A percentile compares a stretch with the other conserved stretches of the same genome.
phyloP scores from a whole-genome alignment of 73 alveolate species.

The Paramecium sonneborni region DNA sequence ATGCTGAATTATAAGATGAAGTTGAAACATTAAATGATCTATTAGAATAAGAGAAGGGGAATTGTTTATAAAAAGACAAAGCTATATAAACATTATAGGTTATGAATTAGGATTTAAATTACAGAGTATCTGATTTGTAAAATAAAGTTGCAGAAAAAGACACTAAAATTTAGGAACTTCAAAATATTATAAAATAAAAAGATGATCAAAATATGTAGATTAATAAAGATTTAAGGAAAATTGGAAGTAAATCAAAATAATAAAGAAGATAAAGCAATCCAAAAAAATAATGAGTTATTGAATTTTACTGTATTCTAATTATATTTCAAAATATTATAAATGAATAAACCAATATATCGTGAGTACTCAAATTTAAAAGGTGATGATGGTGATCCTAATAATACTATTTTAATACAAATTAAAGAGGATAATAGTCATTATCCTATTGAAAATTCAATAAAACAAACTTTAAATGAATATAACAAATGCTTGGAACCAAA shows the following conservation, averaged over 20 bases:
- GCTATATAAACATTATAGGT: background rate
- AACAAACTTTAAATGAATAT: no score
- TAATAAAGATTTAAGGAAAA: background rate
- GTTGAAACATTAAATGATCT: background rate
- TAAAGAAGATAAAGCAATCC: constrained; percentile 12
- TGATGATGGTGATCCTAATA: background rate
- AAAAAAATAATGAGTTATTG: background rate
- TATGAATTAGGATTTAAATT: background rate
- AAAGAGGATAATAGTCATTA: background rate
- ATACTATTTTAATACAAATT: background rate
- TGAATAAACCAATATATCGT: background rate
- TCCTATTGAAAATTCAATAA: background rate
- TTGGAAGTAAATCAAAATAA: background rate
- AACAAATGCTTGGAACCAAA: no score
- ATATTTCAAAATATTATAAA: background rate
- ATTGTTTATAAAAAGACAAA: background rate
- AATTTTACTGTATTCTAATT: background rate
- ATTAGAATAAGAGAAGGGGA: background rate
- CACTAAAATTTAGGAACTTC: constrained; percentile 36
- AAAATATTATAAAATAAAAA: background rate
- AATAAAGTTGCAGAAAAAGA: background rate
- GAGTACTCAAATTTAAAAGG: constrained; percentile 3
- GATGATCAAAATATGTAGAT: background rate
- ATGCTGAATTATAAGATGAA: background rate
- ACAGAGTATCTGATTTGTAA: background rate